These are phyloP conservation scores for Cryphonectria parasitica DNA, from an alignment of 2,329 filamentous ascomycete genomes.

Conservation along the genomic window DNA sequence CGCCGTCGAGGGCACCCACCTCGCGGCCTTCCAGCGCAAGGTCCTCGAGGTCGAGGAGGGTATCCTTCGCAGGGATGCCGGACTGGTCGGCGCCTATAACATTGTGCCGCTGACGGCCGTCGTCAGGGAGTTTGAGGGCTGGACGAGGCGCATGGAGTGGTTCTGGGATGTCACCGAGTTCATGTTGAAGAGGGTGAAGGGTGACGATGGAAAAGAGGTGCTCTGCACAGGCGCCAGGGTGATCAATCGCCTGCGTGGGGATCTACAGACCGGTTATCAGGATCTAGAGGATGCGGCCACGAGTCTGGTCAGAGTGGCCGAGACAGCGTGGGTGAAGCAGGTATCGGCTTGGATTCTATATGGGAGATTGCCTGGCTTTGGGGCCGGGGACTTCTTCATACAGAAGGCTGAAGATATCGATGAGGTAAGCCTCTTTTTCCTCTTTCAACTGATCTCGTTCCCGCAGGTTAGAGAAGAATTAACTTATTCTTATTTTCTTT, in stretches of 20 bases:
- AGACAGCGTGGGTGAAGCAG: slow-evolving; percentile 89
- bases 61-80: slow-evolving; percentile 76
- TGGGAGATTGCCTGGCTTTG: slow-evolving; percentile 78
- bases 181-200: slow-evolving; percentile 54
- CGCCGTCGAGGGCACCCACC: slow-evolving; percentile 73
- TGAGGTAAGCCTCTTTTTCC: slow-evolving; percentile 39
- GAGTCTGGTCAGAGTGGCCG: slow-evolving; percentile 75
- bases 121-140: slow-evolving; percentile 82
- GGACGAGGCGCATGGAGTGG: slow-evolving; percentile 86
- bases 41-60: slow-evolving; percentile 82
- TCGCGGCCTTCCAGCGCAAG: slow-evolving; percentile 80
- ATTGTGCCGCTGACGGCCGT: slow-evolving; percentile 90
- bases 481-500: too few species aligned
- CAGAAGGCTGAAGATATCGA: slow-evolving; percentile 50
- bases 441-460: too few species aligned
- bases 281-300: slow-evolving; percentile 80
- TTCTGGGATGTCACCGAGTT: slow-evolving; percentile 74
- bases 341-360: slow-evolving; percentile 90
- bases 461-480: too few species aligned
- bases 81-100: slow-evolving; percentile 85
- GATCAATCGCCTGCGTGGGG: slow-evolving; percentile 75
- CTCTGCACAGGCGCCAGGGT: slow-evolving; percentile 70
- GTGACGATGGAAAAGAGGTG: slow-evolving; percentile 31
- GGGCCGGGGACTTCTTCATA: slow-evolving; percentile 86
- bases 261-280: slow-evolving; percentile 84